Base-by-base conservation (phyloP, 768 basidiomycete species). In the Boletus sp. region DNA sequence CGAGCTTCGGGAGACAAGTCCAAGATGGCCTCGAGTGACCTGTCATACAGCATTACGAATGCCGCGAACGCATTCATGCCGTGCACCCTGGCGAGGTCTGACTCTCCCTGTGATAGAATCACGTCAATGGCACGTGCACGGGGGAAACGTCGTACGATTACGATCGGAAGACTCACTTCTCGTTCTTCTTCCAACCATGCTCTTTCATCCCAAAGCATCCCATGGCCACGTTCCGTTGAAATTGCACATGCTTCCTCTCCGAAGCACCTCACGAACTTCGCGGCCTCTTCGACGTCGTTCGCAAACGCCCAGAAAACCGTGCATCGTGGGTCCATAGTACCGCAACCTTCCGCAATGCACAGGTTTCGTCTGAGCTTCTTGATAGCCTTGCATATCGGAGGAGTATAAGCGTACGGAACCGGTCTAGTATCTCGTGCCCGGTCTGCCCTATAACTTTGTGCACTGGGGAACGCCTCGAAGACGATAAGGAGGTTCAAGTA, bases 11-110 rank as follows among this genome's bases (percentile, higher is more conserved):
- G 67, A 9, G 73, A 67, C 69, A 80, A 68, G 14, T 80, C 76
- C 28, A 92, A 63, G 63, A 90, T 83, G 4, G 81, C 76, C 15
- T 84, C 78, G 7, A 88, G 63, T 5, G 77, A 72, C 7, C 76
- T 75, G 55, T 83, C 79, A 51, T 77, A 82, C 2, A 90, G 71
- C 55, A 92, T 78, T 4, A 86, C 71, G n/a, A 81, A 78, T 7
- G 90, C 84, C 1, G 84, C 83, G 65, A 90, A 89, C 7, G 75
- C 71, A 56, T 92, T 92, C 82, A 92, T 84, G 15, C 87, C 85
- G 6, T 76, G 72, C 9, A 83, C 74, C 1, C 69, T 66, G 0
- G 82, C 79, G 47, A 92, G 72, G 60, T 83, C 78, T 29, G 75
- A 73, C 59, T 91, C 89, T 36, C 84, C 83, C 88, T 90, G 65